Percentiles rank a stretch among this genome's conserved stretches.
Evolutionary conservation across 1,284 basidiomycete genomes (phyloP).

Genomic region (Termitomyces sp.): DNA sequence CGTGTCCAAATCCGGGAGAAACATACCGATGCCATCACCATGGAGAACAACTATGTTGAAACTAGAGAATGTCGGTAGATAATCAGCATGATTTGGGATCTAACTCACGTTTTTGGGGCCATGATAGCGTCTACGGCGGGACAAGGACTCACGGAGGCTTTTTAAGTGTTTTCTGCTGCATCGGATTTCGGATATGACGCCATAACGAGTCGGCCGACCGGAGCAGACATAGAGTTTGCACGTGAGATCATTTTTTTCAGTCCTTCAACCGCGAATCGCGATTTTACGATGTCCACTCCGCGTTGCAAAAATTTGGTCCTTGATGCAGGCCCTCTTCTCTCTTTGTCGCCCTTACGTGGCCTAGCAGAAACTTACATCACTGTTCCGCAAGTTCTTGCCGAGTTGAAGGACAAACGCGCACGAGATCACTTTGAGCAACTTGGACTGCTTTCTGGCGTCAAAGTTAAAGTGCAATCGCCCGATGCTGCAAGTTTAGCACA

Average conservation of each 20-base stretch:
- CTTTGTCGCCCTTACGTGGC: constrained; percentile 79
- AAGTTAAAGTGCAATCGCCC: constrained; percentile 70
- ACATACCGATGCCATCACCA: constrained; percentile 92
- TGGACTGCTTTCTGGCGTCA: constrained; percentile 69
- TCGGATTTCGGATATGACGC: constrained; percentile 14
- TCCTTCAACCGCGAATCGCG: constrained; percentile 7
- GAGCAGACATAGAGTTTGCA: constrained; percentile 3
- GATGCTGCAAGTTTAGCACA: constrained; percentile 69
- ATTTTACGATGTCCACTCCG: constrained; percentile 20
- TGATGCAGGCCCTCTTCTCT: constrained; percentile 88
- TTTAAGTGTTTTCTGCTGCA: constrained; percentile 16
- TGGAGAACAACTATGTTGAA: constrained; percentile 87
- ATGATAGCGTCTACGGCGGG: constrained; percentile 17
- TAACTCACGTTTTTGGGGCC: constrained; percentile 31
- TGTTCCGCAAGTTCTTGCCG: constrained; percentile 84
- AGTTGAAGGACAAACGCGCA: constrained; percentile 83
- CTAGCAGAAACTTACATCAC: constrained; percentile 81
- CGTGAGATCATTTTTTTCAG: constrained; percentile 17
- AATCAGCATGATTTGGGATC: neutral
- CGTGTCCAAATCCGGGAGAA: neutral
- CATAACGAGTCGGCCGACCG: constrained; percentile 16
- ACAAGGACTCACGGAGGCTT: constrained; percentile 4
- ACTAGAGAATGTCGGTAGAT: constrained; percentile 31
- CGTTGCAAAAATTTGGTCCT: constrained; percentile 80
- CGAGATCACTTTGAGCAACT: constrained; percentile 81